A percentile compares a stretch with the other conserved stretches of the same genome.
Evolutionary conservation across 768 basidiomycete species (phyloP).

Genomic region (Leccinum broughii): DNA sequence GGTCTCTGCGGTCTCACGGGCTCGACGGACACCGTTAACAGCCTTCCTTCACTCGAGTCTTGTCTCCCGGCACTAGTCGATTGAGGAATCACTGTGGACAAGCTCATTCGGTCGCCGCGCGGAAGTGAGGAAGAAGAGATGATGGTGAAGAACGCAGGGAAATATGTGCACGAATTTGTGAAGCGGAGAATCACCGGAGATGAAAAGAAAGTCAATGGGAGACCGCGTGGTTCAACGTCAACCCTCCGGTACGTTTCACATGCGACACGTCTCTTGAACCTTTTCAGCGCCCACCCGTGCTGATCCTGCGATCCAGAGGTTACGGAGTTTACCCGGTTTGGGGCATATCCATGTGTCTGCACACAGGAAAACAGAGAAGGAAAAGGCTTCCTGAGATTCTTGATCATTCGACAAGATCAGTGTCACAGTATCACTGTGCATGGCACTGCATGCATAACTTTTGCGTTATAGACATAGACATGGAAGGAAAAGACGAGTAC

Average conservation of each 20-base stretch:
- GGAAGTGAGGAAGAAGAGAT: constrained; percentile 55
- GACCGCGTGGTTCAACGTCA: too few species aligned
- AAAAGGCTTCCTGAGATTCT: constrained; percentile 18
- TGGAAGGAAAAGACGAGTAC: too few species aligned
- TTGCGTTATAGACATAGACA: too few species aligned
- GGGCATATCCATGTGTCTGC: constrained; percentile 89
- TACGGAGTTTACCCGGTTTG: constrained; percentile 79
- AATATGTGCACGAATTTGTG: constrained; percentile 64
- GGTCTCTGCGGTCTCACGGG: constrained; percentile 87
- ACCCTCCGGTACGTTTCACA: too few species aligned
- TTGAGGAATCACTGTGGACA: constrained; percentile 69
- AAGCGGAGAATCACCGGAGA: constrained; percentile 34
- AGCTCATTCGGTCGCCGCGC: constrained; percentile 52
- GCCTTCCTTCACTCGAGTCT: constrained; percentile 55
- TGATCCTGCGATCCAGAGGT: constrained; percentile 45
- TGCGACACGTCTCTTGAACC: too few species aligned
- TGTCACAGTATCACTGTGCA: too few species aligned
- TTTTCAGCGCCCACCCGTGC: not conserved
- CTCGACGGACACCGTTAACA: constrained; percentile 49
- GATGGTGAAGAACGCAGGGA: constrained; percentile 50
- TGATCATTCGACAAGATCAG: constrained; percentile 3
- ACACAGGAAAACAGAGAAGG: constrained; percentile 43
- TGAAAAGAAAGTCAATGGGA: too few species aligned
- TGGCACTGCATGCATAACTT: too few species aligned
- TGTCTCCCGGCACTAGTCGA: constrained; percentile 65